A percentile compares a stretch with the other conserved stretches of the same genome.
Conservation (phyloP, 352 stramenopile species). For the Phytophthora sojae region DNA sequence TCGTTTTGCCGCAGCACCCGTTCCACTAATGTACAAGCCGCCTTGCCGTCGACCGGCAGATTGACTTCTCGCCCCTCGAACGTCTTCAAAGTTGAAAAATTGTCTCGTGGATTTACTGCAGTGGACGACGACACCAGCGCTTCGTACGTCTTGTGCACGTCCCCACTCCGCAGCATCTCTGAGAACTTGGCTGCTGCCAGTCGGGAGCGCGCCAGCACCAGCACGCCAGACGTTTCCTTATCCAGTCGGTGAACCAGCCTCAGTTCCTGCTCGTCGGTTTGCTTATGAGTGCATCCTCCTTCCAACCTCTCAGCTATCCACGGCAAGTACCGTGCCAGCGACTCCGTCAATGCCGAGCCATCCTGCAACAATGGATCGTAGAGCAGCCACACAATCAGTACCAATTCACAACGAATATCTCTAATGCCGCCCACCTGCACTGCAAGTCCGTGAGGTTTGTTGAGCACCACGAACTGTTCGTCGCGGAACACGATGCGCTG, state of each 20-base stretch:
- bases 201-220: conserved; percentile 72
- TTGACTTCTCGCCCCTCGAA: conserved; percentile 42
- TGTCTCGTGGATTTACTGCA: background rate
- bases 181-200: conserved; percentile 74
- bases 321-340: conserved; percentile 56
- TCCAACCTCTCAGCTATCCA: conserved; percentile 39
- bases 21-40: conserved; percentile 50
- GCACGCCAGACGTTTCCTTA: conserved; percentile 70
- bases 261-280: conserved; percentile 24
- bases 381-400: background rate
- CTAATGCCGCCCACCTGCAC: conserved; percentile 44
- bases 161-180: conserved; percentile 42
- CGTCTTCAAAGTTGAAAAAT: conserved; percentile 18
- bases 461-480: conserved; percentile 66
- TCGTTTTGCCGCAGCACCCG: conserved; percentile 15
- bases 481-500: conserved; percentile 57
- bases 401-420: background rate
- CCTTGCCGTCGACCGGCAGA: conserved; percentile 53
- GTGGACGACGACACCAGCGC: conserved; percentile 43
- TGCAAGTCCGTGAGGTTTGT: conserved; percentile 77
- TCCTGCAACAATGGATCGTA: conserved; percentile 29
- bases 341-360: conserved; percentile 51
- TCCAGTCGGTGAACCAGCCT: conserved; percentile 77
- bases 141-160: conserved; percentile 70
- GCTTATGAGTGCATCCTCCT: background rate